Conservation (phyloP, 2,329 filamentous ascomycete species). For the Fusarium pseudocircinatum region DNA sequence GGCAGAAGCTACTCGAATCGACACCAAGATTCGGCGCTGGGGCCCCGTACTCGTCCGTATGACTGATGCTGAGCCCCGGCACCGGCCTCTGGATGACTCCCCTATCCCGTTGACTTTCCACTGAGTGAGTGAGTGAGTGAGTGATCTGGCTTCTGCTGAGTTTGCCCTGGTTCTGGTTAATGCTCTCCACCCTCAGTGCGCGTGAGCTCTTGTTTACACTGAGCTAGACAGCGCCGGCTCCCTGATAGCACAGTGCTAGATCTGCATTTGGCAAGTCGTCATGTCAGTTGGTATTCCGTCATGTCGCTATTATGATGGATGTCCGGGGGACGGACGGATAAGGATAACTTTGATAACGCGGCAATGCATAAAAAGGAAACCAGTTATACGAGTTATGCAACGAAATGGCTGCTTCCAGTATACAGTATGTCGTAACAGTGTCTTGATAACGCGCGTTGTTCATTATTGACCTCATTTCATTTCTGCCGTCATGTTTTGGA, state of each 20-base stretch:
- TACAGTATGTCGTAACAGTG: slow-evolving; percentile 21
- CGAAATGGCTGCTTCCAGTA: neutral
- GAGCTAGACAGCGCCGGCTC: slow-evolving; percentile 7
- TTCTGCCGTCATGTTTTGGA: slow-evolving; percentile 33
- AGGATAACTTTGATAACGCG: slow-evolving; percentile 12
- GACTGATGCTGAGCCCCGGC: slow-evolving; percentile 30
- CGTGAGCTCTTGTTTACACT: slow-evolving; percentile 17
- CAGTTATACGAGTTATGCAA: slow-evolving; percentile 23
- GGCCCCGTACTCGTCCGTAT: slow-evolving; percentile 34
- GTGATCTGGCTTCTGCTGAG: slow-evolving; percentile 4
- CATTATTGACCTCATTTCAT: neutral
- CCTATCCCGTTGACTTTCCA: slow-evolving; percentile 1
- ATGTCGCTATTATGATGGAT: slow-evolving; percentile 15
- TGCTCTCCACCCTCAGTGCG: slow-evolving; percentile 28
- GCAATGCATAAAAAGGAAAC: neutral
- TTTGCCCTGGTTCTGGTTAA: neutral
- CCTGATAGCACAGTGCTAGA: slow-evolving; percentile 28
- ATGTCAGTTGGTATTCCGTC: slow-evolving; percentile 35
- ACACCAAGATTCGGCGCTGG: slow-evolving; percentile 29
- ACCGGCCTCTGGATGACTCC: slow-evolving; percentile 36
- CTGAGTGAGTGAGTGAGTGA: neutral
- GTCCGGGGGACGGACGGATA: neutral
- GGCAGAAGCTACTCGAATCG: slow-evolving; percentile 40
- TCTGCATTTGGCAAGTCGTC: slow-evolving; percentile 29
- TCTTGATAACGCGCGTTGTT: slow-evolving; percentile 26